A percentile compares a stretch with the other conserved stretches of the same genome.
phyloP scores from a whole-genome alignment of 192 early-diverging fungal genomes.

The Linnemannia elongata region DNA sequence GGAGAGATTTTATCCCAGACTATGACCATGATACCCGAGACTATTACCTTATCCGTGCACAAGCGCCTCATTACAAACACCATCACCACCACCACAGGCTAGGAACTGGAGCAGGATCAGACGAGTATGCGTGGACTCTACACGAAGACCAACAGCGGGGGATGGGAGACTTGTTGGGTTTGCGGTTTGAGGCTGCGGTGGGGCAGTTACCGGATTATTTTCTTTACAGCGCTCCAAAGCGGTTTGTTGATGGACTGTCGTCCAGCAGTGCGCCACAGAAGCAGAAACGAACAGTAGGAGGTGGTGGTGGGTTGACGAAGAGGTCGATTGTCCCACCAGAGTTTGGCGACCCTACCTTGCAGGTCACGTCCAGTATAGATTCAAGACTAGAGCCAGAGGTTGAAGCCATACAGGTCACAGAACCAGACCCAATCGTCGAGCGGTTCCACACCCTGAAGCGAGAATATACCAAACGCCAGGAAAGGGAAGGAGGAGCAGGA shows the following conservation, averaged over 20 bases:
- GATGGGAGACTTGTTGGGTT: slow-evolving; percentile 25
- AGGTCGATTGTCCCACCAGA: background rate
- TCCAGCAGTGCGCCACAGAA: background rate
- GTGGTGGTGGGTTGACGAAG: background rate
- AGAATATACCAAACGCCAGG: background rate
- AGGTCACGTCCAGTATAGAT: background rate
- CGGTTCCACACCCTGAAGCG: slow-evolving; percentile 27
- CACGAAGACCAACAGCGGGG: slow-evolving; percentile 16
- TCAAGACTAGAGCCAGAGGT: background rate
- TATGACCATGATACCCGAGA: slow-evolving; percentile 29
- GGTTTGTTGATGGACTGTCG: background rate
- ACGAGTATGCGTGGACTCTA: background rate
- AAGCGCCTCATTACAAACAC: background rate
- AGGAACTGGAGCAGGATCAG: background rate
- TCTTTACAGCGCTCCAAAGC: slow-evolving; percentile 30
- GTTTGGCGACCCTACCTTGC: background rate
- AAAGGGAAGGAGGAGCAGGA: background rate
- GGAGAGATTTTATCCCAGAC: background rate
- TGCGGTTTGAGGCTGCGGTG: slow-evolving; percentile 38
- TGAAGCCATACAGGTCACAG: background rate
- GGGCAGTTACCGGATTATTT: slow-evolving; percentile 40
- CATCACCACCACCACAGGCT: no score
- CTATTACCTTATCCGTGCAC: slow-evolving; percentile 39
- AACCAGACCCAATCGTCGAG: slow-evolving; percentile 25
- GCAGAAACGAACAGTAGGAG: background rate